Percentiles rank a stretch among this genome's conserved stretches.
phyloP scores from a whole-genome alignment of 257 asterid genomes.

The Scutellaria galericulata region DNA sequence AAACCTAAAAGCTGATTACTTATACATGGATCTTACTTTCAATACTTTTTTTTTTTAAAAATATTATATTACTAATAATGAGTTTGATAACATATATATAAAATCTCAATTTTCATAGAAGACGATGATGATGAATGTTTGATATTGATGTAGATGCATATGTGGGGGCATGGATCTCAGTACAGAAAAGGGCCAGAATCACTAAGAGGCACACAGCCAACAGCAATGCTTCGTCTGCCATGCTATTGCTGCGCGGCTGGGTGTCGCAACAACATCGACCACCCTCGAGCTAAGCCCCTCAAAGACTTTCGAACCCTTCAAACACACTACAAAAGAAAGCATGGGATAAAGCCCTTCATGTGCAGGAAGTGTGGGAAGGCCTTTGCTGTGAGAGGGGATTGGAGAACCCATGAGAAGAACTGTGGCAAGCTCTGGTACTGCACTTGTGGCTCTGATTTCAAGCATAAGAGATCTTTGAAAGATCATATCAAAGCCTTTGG shows the following conservation, averaged over 20 bases:
- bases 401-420: constrained; percentile 10
- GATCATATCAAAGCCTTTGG: constrained; percentile 7
- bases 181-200: constrained; percentile 1
- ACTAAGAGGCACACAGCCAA: background rate
- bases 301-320: constrained; percentile 5
- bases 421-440: constrained; percentile 13
- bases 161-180: constrained; percentile 14
- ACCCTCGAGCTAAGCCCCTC: constrained; percentile 1
- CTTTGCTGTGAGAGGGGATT: background rate
- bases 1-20: no score
- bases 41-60: no score
- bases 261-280: constrained; percentile 15
- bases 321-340: constrained; percentile 7
- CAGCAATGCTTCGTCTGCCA: constrained; percentile 8
- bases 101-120: no score
- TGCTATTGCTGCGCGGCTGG: constrained; percentile 15
- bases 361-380: constrained; percentile 13
- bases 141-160: background rate
- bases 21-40: no score
- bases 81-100: no score
- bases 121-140: no score
- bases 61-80: no score
- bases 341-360: constrained; percentile 5
- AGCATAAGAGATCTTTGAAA: constrained; percentile 10
- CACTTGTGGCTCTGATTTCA: constrained; percentile 10